Evolutionary conservation across 2,329 filamentous ascomycete species (phyloP).

Genomic region (Scedosporium minutisporum): DNA sequence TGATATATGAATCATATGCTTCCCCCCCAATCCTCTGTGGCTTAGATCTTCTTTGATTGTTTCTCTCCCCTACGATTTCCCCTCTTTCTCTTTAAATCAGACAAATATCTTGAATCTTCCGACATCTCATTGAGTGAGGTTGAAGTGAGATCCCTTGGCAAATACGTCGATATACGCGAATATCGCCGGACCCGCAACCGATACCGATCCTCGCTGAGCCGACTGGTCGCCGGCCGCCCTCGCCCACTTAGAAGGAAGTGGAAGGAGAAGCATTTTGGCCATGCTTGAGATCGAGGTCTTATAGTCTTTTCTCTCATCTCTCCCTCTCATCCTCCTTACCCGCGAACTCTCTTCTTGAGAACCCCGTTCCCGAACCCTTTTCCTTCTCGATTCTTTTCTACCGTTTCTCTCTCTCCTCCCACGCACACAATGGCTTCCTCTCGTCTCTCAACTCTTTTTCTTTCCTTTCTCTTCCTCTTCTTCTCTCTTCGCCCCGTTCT

Average conservation of each 20-base stretch:
- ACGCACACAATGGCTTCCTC: conserved; percentile 2
- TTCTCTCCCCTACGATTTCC: not conserved
- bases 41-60: not conserved
- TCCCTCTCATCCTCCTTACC: not conserved
- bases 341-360: not conserved
- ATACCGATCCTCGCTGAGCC: not conserved
- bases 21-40: not conserved
- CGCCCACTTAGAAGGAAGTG: not conserved
- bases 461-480: conserved; percentile 1
- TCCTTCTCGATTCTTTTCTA: not conserved
- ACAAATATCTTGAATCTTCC: not conserved
- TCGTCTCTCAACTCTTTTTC: not conserved
- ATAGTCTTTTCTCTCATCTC: not conserved
- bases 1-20: conserved; percentile 1
- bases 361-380: not conserved
- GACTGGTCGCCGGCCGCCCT: not conserved
- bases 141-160: not conserved
- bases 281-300: not conserved
- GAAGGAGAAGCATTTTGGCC: not conserved
- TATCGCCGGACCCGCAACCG: not conserved
- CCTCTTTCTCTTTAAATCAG: not conserved
- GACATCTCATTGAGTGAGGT: not conserved
- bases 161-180: not conserved
- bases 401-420: not conserved
- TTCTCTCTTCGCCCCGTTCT: not conserved